Evolutionary conservation across 176 grass and related monocot species (phyloP).

Genomic region (Tuctoria greenei): DNA sequence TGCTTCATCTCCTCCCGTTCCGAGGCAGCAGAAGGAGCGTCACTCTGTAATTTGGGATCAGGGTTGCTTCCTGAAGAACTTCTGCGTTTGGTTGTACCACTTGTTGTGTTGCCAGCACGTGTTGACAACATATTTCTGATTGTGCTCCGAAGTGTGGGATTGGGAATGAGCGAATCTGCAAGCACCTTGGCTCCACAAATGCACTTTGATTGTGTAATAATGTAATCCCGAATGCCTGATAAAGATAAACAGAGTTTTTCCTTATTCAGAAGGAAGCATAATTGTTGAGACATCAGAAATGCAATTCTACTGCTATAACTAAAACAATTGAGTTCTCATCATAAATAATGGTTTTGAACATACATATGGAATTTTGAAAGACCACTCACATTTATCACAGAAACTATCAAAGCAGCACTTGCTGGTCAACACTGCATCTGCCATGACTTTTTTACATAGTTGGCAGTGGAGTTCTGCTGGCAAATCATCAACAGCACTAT

Average conservation of each 20-base stretch:
- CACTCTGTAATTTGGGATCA: constrained; percentile 28
- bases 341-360: constrained; percentile 9
- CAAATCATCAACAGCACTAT: constrained; percentile 41
- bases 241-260: constrained; percentile 2
- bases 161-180: constrained; percentile 64
- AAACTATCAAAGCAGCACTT: constrained; percentile 71
- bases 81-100: constrained; percentile 39
- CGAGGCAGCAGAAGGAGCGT: constrained; percentile 32
- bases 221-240: constrained; percentile 60
- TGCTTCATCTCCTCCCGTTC: constrained; percentile 32
- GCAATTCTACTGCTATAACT: neutral
- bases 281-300: neutral
- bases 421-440: constrained; percentile 60
- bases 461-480: constrained; percentile 56
- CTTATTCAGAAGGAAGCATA: constrained; percentile 13
- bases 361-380: constrained; percentile 20
- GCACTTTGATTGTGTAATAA: constrained; percentile 48
- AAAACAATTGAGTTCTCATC: constrained; percentile 23
- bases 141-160: constrained; percentile 50
- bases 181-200: constrained; percentile 57
- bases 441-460: constrained; percentile 58
- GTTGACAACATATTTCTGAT: constrained; percentile 51
- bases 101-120: constrained; percentile 27
- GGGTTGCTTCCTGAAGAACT: constrained; percentile 51
- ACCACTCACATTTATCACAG: constrained; percentile 74